These are phyloP conservation scores for Fusarium pseudograminearum DNA, from an alignment of 2,329 filamentous ascomycete species.

Conservation along the genomic window DNA sequence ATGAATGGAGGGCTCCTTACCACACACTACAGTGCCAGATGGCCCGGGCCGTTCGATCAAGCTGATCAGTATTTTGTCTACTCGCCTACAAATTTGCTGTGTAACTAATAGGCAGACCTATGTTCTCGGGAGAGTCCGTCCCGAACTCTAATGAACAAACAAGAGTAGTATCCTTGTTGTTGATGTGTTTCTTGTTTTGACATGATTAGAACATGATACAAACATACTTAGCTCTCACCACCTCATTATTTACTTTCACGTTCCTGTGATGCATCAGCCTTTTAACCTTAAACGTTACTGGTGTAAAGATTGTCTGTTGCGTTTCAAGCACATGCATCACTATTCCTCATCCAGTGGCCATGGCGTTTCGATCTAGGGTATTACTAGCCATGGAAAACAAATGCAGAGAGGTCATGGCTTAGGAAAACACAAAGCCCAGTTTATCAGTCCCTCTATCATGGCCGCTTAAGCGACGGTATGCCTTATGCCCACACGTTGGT, in stretches of 20 bases:
- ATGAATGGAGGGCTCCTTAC: constrained; percentile 4
- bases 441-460: not conserved
- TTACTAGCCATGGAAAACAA: constrained; percentile 1
- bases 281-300: constrained; percentile 11
- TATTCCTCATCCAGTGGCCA: constrained; percentile 33
- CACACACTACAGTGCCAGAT: constrained; percentile 4
- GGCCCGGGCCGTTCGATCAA: constrained; percentile 30
- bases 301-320: constrained; percentile 20
- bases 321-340: constrained; percentile 31
- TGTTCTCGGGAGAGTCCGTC: not conserved
- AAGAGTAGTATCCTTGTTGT: not conserved
- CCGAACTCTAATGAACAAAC: not conserved
- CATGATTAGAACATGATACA: not conserved
- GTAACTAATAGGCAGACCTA: not conserved
- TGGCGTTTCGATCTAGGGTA: constrained; percentile 25
- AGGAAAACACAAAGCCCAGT: not conserved
- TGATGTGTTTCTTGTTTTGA: not conserved
- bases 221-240: not conserved
- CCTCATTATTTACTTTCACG: not conserved
- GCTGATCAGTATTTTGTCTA: not conserved
- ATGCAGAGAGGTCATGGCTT: not conserved
- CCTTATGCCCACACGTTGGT: not conserved
- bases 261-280: constrained; percentile 27
- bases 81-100: not conserved
- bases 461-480: not conserved